A percentile compares a stretch with the other conserved stretches of the same genome.
Evolutionary conservation across 495 filamentous ascomycete genomes (phyloP).

Genomic region (Aspergillus bertholletiae): DNA sequence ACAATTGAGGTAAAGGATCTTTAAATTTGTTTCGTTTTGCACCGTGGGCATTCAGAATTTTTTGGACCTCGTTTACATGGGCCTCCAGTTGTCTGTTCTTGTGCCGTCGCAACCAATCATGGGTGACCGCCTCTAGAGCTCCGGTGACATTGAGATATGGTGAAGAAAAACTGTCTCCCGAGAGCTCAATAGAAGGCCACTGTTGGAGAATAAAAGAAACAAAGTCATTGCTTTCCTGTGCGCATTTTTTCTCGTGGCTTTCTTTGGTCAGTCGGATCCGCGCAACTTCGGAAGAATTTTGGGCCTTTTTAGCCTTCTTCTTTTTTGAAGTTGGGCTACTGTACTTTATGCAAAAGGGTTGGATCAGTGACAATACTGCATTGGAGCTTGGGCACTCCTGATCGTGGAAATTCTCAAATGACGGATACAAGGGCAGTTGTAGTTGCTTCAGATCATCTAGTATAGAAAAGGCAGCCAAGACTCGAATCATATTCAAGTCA

Average conservation of each 20-base stretch:
- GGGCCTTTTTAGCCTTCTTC: no score
- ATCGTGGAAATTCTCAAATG: conserved; percentile 23
- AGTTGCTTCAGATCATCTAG: conserved; percentile 31
- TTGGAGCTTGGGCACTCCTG: conserved; percentile 19
- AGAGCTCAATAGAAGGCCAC: conserved; percentile 33
- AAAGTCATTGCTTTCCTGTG: conserved; percentile 21
- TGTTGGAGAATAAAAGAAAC: conserved; percentile 29
- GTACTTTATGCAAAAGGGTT: conserved; percentile 12
- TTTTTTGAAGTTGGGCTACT: conserved; percentile 4
- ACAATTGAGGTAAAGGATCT: no score
- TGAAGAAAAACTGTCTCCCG: conserved; percentile 14
- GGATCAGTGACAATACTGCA: conserved; percentile 19
- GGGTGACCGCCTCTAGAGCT: conserved; percentile 33
- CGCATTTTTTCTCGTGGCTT: conserved; percentile 24
- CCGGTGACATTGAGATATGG: conserved; percentile 26
- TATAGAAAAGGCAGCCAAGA: conserved; percentile 33
- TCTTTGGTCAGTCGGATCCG: no score
- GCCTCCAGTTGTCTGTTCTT: conserved; percentile 41
- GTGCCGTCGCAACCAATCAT: conserved; percentile 47
- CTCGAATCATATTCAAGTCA: conserved; percentile 32
- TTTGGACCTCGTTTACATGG: conserved; percentile 32
- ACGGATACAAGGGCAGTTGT: conserved; percentile 21
- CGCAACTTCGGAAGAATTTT: no score
- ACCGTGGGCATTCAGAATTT: conserved; percentile 17
- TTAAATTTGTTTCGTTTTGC: no score